Base-by-base conservation (phyloP, 768 basidiomycete genomes). In the Amanita pseudoporphyria region DNA sequence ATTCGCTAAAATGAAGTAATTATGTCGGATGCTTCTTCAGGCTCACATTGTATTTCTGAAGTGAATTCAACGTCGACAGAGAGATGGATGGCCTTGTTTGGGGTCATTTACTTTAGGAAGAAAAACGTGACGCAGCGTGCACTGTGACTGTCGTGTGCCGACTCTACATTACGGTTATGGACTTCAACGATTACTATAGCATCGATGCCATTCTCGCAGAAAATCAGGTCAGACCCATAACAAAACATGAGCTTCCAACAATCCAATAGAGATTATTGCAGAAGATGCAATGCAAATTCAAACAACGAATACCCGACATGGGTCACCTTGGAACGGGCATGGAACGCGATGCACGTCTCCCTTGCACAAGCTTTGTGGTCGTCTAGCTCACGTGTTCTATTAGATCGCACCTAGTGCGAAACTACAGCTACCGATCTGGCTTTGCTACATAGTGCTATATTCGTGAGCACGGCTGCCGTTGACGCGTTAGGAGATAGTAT, bases 211-310 rank as follows among this genome's bases (percentile, higher is more conserved):
- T 97, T 56, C 77, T 95, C 21, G 87, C 91, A 13, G 90, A 92
- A 60, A 94, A 94, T 60, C 90, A 92, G 73, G 88, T 82, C 56
- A 33, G 64, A 53, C 47, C 33, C 16, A 33, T 28, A 16, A 2
- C 14, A 26, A 9, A 19, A 16, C 21, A 16, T 9, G 28, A 19
- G 32, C 30, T 47, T 21, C 16, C 47, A 14, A 14, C 12, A 3
- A 30, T 26, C 9, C 31, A 21, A 24, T 22, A 22, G 33, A 39
- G 24, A 38, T 42, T 31, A 14, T 35, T 45, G 45, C 51, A 94
- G 89, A 96, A 92, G 77, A 74, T 97, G 32, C 88, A 91, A 69
- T 96, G 93, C 63, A 90, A 85, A 3, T 95, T 97, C 72, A 87
- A 88, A 57, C 72, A 87, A 38, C 82, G 84, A 51, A 81, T 96